Percentiles rank a stretch among this genome's conserved stretches.
Evolutionary conservation across 2,329 filamentous ascomycete species (phyloP).

Genomic region (Furcasterigmium sp.): DNA sequence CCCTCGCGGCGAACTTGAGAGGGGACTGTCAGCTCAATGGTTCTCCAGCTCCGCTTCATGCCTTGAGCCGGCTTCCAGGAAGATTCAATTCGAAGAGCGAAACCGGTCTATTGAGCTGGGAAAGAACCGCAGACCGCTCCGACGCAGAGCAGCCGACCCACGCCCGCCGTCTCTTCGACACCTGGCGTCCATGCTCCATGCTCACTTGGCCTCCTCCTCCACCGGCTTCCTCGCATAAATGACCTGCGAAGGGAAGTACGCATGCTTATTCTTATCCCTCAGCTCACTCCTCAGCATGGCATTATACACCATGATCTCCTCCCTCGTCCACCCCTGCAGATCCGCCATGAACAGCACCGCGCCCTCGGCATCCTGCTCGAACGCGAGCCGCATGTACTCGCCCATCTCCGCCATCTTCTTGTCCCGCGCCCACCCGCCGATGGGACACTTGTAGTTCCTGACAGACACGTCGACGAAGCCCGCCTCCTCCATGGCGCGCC

Average conservation of each 20-base stretch:
- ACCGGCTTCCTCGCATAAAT: constrained; percentile 19
- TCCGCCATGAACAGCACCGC: constrained; percentile 3
- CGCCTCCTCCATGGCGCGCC: constrained; percentile 16
- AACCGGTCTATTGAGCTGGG: too few relatives aligned
- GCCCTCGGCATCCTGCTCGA: constrained; percentile 22
- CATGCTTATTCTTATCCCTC: not conserved
- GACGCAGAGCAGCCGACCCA: too few relatives aligned
- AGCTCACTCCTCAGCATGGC: not conserved
- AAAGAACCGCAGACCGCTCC: too few relatives aligned
- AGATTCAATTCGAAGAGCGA: too few relatives aligned
- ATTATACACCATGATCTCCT: not conserved
- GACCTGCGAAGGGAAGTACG: not conserved
- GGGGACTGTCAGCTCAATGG: too few relatives aligned
- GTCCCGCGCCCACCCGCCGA: constrained; percentile 41
- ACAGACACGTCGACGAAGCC: not conserved
- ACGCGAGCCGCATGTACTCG: constrained; percentile 21
- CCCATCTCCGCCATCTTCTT: constrained; percentile 35
- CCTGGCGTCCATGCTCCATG: too few relatives aligned
- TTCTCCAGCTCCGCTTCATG: too few relatives aligned
- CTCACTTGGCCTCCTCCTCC: too few relatives aligned
- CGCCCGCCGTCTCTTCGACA: too few relatives aligned
- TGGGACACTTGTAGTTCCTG: constrained; percentile 22
- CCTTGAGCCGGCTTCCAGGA: too few relatives aligned
- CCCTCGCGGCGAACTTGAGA: too few relatives aligned
- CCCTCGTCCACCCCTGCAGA: not conserved